Conservation (phyloP, 2,329 filamentous ascomycete species). For the Penicillium sp. region DNA sequence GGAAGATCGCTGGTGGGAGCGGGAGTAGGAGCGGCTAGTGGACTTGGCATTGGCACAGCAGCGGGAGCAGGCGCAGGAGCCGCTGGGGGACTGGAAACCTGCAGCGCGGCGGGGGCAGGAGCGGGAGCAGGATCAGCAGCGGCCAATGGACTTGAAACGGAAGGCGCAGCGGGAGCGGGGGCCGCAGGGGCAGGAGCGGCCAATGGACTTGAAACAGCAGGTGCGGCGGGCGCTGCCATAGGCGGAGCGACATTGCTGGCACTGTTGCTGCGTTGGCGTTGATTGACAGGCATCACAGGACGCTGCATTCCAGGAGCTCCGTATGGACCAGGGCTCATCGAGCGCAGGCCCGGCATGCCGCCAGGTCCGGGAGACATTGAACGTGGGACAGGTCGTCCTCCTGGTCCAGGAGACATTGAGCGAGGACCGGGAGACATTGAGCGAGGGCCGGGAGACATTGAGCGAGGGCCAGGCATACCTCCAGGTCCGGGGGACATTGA, state of each 20-base stretch:
- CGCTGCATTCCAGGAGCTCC: constrained; percentile 43
- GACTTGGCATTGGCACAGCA: constrained; percentile 28
- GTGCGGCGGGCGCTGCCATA: constrained; percentile 16
- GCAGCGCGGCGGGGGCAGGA: constrained; percentile 16
- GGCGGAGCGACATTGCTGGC: constrained; percentile 35
- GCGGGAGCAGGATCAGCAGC: constrained; percentile 9
- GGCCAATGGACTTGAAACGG: constrained; percentile 34
- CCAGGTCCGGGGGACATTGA: constrained; percentile 33
- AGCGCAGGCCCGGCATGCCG: constrained; percentile 37
- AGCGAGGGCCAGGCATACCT: constrained; percentile 34
- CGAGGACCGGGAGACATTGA: constrained; percentile 37
- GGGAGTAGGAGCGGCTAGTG: constrained; percentile 25
- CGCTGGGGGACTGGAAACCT: not conserved
- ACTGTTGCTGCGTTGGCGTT: constrained; percentile 48
- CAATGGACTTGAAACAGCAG: constrained; percentile 31
- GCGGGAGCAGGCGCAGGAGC: not conserved
- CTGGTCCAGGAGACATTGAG: constrained; percentile 37
- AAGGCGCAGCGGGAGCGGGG: constrained; percentile 27
- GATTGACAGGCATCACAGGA: constrained; percentile 40
- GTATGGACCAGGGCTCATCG: constrained; percentile 46
- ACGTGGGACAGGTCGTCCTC: constrained; percentile 33
- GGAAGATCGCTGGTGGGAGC: constrained; percentile 41
- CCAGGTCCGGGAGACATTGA: constrained; percentile 36
- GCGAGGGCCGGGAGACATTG: constrained; percentile 36
- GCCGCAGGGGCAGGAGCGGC: constrained; percentile 19